These are phyloP conservation scores for Euryodendron excelsum DNA, from an alignment of 148 eudicot genomes.

Conservation along the genomic window DNA sequence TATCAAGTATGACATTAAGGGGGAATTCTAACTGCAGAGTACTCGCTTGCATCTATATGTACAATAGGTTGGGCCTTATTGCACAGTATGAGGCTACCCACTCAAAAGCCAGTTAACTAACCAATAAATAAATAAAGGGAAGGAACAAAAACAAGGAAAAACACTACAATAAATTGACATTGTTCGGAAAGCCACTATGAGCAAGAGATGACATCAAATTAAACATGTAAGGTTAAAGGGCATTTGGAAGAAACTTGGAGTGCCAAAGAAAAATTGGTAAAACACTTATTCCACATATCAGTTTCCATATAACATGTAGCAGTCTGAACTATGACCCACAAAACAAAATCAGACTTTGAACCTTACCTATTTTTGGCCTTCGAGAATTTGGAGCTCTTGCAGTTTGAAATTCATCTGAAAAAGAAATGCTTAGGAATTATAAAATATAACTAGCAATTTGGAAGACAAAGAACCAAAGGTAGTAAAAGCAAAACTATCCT, in stretches of 20 bases:
- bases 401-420: constrained; percentile 95
- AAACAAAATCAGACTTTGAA: neutral
- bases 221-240: neutral
- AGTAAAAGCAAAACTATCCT: constrained; percentile 10
- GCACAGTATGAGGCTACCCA: neutral
- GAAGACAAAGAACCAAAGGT: no score
- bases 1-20: neutral
- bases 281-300: neutral
- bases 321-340: neutral
- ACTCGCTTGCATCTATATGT: neutral
- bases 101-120: neutral
- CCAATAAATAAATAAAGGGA: neutral
- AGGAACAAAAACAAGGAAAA: neutral
- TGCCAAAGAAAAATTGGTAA: neutral
- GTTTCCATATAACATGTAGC: no score
- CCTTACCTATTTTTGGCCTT: constrained; percentile 84
- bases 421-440: constrained; percentile 3
- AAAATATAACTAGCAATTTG: no score
- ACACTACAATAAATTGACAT: neutral
- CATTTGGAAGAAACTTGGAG: neutral
- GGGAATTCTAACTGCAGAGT: neutral
- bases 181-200: neutral
- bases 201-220: neutral
- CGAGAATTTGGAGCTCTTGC: constrained; percentile 79
- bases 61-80: neutral